phyloP scores from a whole-genome alignment of 805 yeast species.

The Schwanniomyces sp. region DNA sequence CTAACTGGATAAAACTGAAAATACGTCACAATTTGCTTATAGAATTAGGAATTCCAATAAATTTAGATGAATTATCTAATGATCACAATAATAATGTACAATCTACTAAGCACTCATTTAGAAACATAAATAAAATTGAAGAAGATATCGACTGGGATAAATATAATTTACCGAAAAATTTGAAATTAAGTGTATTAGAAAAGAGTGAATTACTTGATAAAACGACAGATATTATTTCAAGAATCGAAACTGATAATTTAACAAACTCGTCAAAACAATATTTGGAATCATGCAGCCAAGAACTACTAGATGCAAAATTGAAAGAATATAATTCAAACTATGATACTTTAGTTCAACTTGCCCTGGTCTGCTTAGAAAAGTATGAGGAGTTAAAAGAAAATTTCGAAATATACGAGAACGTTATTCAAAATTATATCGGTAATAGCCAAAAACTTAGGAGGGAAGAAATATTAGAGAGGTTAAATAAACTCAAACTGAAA shows the following conservation, averaged over 20 bases:
- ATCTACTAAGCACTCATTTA: not conserved
- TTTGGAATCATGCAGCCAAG: slow-evolving; percentile 18
- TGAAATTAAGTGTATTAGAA: slow-evolving; percentile 24
- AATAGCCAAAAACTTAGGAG: slow-evolving; percentile 81
- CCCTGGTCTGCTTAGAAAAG: slow-evolving; percentile 53
- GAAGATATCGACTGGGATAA: slow-evolving; percentile 34
- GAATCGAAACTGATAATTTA: slow-evolving; percentile 34
- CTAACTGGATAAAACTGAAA: slow-evolving; percentile 69
- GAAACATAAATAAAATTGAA: slow-evolving; percentile 10
- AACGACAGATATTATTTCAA: slow-evolving; percentile 25
- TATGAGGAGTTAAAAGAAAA: slow-evolving; percentile 55
- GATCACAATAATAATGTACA: not conserved
- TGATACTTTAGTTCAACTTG: slow-evolving; percentile 22
- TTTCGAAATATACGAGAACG: slow-evolving; percentile 76
- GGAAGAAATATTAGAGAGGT: slow-evolving; percentile 35
- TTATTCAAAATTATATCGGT: slow-evolving; percentile 87
- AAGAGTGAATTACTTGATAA: slow-evolving; percentile 22
- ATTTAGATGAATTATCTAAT: slow-evolving; percentile 51
- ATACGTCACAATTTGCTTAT: slow-evolving; percentile 63
- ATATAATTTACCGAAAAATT: slow-evolving; percentile 36
- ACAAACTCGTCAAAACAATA: slow-evolving; percentile 27
- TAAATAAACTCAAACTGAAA: slow-evolving; percentile 27
- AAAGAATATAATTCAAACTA: slow-evolving; percentile 28
- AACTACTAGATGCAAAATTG: slow-evolving; percentile 27
- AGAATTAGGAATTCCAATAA: slow-evolving; percentile 71